These are phyloP conservation scores for Fusarium chaquense DNA, from an alignment of 2,329 filamentous ascomycete genomes.

Conservation along the genomic window DNA sequence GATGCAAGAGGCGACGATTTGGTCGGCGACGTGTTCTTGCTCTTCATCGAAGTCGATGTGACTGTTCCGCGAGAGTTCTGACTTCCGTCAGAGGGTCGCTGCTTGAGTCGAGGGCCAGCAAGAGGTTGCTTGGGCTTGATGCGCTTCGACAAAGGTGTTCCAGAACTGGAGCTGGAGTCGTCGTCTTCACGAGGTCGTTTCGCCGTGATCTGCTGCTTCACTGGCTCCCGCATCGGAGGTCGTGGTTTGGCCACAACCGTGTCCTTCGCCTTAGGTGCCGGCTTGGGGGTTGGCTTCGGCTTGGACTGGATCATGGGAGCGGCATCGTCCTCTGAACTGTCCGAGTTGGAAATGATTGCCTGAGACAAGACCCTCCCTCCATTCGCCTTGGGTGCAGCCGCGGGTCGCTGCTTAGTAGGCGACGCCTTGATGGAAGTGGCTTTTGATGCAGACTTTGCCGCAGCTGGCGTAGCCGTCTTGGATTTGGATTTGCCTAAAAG, in stretches of 20 bases:
- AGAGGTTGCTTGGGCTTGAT: slow-evolving; percentile 62
- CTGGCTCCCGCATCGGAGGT: slow-evolving; percentile 47
- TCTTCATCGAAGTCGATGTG: slow-evolving; percentile 58
- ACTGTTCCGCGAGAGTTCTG: slow-evolving; percentile 58
- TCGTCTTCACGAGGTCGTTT: slow-evolving; percentile 67
- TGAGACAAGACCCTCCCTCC: slow-evolving; percentile 64
- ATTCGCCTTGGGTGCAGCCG: slow-evolving; percentile 50
- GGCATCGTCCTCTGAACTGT: slow-evolving; percentile 65
- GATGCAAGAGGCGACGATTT: slow-evolving; percentile 76
- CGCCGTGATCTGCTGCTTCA: slow-evolving; percentile 50
- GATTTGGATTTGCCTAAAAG: slow-evolving; percentile 56
- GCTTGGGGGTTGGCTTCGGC: slow-evolving; percentile 47
- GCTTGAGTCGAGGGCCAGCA: slow-evolving; percentile 53
- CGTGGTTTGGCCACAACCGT: slow-evolving; percentile 51
- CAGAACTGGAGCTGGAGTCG: slow-evolving; percentile 71
- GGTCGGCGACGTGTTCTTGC: slow-evolving; percentile 67
- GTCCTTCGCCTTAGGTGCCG: slow-evolving; percentile 47
- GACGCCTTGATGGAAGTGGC: slow-evolving; percentile 50
- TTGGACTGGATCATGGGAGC: slow-evolving; percentile 54
- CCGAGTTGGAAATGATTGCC: slow-evolving; percentile 68
- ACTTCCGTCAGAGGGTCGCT: slow-evolving; percentile 62
- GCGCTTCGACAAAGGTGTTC: slow-evolving; percentile 69
- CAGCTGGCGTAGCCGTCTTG: slow-evolving; percentile 51
- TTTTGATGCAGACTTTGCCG: slow-evolving; percentile 58
- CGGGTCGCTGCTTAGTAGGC: slow-evolving; percentile 57